These are phyloP conservation scores for Metschnikowia kofuensis DNA, from an alignment of 805 yeast species.

Conservation along the genomic window DNA sequence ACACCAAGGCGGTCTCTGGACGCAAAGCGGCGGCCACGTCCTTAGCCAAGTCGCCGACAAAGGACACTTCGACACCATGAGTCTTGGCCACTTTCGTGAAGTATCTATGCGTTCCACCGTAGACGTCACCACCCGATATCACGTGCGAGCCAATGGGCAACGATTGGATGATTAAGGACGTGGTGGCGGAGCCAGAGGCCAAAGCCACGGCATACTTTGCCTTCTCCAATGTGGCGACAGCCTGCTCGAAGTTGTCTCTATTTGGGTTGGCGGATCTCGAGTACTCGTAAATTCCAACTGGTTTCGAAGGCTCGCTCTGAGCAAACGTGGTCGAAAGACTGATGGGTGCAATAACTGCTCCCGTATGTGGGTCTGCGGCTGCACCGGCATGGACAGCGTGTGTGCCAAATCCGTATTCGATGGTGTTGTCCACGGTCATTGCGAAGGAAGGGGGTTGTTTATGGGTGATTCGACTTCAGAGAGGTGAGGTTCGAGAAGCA, in stretches of 20 bases:
- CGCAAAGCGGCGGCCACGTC: slow-evolving; percentile 57
- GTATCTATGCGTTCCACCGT: slow-evolving; percentile 90
- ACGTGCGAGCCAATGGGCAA: slow-evolving; percentile 72
- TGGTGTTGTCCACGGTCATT: slow-evolving; percentile 39
- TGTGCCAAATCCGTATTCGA: slow-evolving; percentile 62
- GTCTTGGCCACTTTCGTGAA: slow-evolving; percentile 81
- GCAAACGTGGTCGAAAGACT: slow-evolving; percentile 84
- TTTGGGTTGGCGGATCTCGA: slow-evolving; percentile 86
- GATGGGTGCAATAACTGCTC: slow-evolving; percentile 84
- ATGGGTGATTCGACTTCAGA: too few relatives aligned
- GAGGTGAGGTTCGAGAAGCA: background rate
- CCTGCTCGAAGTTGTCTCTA: slow-evolving; percentile 76
- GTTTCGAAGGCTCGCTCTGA: slow-evolving; percentile 72
- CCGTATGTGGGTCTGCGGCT: slow-evolving; percentile 65
- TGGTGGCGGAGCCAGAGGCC: slow-evolving; percentile 83
- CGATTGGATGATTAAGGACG: slow-evolving; percentile 73
- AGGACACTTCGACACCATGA: slow-evolving; percentile 69
- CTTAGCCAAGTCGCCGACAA: slow-evolving; percentile 59
- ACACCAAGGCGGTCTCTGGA: slow-evolving; percentile 68
- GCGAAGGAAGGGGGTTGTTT: background rate
- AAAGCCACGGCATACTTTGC: slow-evolving; percentile 76
- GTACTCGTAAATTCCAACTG: slow-evolving; percentile 77
- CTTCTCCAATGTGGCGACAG: slow-evolving; percentile 74
- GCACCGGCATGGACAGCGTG: slow-evolving; percentile 85
- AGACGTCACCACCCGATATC: slow-evolving; percentile 78